Evolutionary conservation across 1,284 basidiomycete species (phyloP).

Genomic region (Wolfiporia cocos): DNA sequence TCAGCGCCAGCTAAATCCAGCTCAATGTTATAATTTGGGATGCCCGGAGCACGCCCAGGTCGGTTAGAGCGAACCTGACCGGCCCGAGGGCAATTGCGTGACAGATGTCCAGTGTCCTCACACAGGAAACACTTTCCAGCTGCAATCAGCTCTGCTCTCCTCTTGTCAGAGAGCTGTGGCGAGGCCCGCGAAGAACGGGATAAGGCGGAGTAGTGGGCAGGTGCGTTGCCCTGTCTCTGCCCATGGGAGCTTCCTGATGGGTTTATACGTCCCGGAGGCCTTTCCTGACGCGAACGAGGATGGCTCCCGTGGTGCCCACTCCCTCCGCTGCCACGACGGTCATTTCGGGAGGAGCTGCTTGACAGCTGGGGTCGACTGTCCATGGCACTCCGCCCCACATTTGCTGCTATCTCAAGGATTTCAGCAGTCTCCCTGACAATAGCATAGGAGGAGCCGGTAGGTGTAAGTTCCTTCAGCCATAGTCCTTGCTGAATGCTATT

Average conservation of each 20-base stretch:
- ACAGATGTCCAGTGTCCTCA: slow-evolving; percentile 2
- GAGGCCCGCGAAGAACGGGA: too few species aligned
- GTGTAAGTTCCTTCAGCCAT: slow-evolving; percentile 23
- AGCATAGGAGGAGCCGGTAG: slow-evolving; percentile 10
- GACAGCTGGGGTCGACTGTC: too few species aligned
- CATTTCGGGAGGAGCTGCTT: neutral
- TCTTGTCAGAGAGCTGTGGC: neutral
- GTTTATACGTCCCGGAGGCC: too few species aligned
- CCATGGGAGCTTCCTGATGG: neutral
- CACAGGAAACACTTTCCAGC: slow-evolving; percentile 17
- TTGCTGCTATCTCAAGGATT: slow-evolving; percentile 11
- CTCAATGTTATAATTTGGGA: slow-evolving; percentile 1
- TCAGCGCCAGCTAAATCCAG: neutral
- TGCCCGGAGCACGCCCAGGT: slow-evolving; percentile 2
- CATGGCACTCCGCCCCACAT: slow-evolving; percentile 4
- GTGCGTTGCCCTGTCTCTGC: too few species aligned
- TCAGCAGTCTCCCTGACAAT: slow-evolving; percentile 11
- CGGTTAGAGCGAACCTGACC: neutral
- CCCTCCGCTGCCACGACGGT: neutral
- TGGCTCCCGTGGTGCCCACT: too few species aligned
- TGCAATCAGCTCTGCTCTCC: too few species aligned
- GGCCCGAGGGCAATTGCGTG: neutral
- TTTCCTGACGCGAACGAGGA: too few species aligned
- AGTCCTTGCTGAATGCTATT: slow-evolving; percentile 23
- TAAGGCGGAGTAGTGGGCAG: too few species aligned